Evolutionary conservation across 805 yeast genomes (phyloP).

Genomic region (Yarrowia divulgata): DNA sequence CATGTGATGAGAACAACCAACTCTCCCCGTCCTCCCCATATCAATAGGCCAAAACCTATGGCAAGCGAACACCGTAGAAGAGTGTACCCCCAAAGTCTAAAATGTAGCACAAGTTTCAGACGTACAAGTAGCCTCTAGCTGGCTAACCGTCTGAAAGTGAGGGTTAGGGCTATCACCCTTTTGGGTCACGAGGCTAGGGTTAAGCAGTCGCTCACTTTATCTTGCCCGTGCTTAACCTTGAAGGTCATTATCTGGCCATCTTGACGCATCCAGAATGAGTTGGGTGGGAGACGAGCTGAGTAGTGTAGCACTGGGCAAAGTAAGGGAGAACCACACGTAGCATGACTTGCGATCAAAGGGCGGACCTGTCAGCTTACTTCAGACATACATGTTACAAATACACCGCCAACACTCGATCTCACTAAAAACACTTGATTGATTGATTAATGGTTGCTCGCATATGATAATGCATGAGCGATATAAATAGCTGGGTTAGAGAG

Average conservation of each 20-base stretch:
- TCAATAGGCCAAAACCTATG: not conserved
- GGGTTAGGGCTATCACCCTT: no score
- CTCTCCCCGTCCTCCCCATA: not conserved
- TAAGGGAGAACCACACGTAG: no score
- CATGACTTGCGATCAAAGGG: not conserved
- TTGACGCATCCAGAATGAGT: not conserved
- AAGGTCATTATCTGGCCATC: slow-evolving; percentile 1
- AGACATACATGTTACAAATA: not conserved
- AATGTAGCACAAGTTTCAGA: no score
- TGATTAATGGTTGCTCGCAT: slow-evolving; percentile 16
- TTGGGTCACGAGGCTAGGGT: not conserved
- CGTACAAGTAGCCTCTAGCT: no score
- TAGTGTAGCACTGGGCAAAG: no score
- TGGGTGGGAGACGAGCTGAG: not conserved
- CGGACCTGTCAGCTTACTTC: not conserved
- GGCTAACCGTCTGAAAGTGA: not conserved
- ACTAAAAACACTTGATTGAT: not conserved
- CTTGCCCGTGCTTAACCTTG: not conserved
- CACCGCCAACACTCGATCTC: not conserved
- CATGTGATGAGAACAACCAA: no score
- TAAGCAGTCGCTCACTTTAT: slow-evolving; percentile 3
- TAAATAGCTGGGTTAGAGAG: slow-evolving; percentile 9
- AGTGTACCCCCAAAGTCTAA: not conserved
- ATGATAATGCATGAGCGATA: slow-evolving; percentile 23
- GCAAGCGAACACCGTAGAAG: slow-evolving; percentile 5